phyloP scores from a whole-genome alignment of 495 filamentous ascomycete species.

The Penicillium alfredii region DNA sequence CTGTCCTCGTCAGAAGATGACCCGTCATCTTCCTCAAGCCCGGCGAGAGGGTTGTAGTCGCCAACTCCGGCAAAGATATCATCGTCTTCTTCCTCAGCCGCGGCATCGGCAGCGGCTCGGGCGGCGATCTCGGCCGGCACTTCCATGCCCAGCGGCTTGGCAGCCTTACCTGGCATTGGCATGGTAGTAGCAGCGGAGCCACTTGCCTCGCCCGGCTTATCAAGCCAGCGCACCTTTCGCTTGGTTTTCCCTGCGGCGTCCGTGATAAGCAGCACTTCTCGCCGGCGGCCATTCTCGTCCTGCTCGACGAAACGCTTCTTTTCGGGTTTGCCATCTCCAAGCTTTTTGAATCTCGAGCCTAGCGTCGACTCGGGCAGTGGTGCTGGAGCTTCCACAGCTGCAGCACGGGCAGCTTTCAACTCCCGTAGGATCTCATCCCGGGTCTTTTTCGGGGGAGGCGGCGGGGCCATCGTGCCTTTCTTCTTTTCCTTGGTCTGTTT shows the following conservation, averaged over 20 bases:
- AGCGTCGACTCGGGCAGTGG: conserved; percentile 49
- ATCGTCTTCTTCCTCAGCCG: conserved; percentile 49
- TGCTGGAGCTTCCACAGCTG: conserved; percentile 51
- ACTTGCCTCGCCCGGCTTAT: conserved; percentile 39
- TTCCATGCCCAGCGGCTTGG: conserved; percentile 70
- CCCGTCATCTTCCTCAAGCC: conserved; percentile 51
- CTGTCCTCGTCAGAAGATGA: conserved; percentile 46
- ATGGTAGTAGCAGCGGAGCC: conserved; percentile 31
- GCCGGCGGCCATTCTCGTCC: conserved; percentile 57
- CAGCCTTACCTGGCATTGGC: conserved; percentile 59
- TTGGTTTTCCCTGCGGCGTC: conserved; percentile 86
- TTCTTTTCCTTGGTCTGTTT: conserved; percentile 61
- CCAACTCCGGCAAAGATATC: conserved; percentile 88
- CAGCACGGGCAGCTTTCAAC: conserved; percentile 64
- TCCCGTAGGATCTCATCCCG: conserved; percentile 79
- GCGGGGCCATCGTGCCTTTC: conserved; percentile 68
- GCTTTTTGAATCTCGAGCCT: conserved; percentile 75
- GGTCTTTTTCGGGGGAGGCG: conserved; percentile 60
- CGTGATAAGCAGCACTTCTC: conserved; percentile 78
- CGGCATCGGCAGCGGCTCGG: conserved; percentile 31
- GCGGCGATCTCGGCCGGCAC: conserved; percentile 53
- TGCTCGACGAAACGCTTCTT: conserved; percentile 68
- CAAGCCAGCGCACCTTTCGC: conserved; percentile 61
- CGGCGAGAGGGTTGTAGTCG: conserved; percentile 84
- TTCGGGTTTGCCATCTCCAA: conserved; percentile 52